Base-by-base conservation (phyloP, 345 rosid genomes). In the Jatropha curcas region DNA sequence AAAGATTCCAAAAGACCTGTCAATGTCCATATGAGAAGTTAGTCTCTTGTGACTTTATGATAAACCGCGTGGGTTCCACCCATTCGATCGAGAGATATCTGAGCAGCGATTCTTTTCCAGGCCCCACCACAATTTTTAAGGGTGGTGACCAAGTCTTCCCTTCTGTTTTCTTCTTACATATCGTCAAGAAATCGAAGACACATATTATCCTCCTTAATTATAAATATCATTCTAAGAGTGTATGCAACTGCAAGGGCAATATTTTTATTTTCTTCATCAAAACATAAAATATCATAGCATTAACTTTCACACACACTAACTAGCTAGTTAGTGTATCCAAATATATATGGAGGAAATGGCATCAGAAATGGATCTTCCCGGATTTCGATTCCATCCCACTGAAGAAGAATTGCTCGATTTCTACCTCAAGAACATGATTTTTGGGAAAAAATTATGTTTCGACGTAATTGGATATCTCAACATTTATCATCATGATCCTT, bases 381-480 rank as follows among this genome's bases (percentile, higher is more conserved):
- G 98, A 24, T 90, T 95, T 70, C 78, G 98, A 16, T 95, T 95
- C 87, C 98, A 95, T 76, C 99, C 99, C 0, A 95, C 98, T 0
- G 99, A 95, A 77, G 94, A 92, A 27, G 99, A 95, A 65, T 92
- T 95, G 30, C 90, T 95, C 14, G 90, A 85, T 67, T 92, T 90
- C 79, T 95, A 92, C 75, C 97, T 95, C 65, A 85, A 73, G 70
- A 95, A 85, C 87, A 85, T 80, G 84, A 79, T 92, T 61, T 85
- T 66, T 12, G 92, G 91, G 7, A 88, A 80, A 39, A 77, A 11
- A 51, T 27, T 80, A 7, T 82, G 72, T n/a, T 70, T 71, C 4
- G 88, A 90, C 60, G 75, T 92, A 27, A 95, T 95, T 41, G 86
- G 92, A 16, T 82, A 75, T 45, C 85, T 89, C 46, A 88, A 95